Base-by-base conservation (phyloP, 2,329 filamentous ascomycete species). In the Ascochyta clinopodiicola region DNA sequence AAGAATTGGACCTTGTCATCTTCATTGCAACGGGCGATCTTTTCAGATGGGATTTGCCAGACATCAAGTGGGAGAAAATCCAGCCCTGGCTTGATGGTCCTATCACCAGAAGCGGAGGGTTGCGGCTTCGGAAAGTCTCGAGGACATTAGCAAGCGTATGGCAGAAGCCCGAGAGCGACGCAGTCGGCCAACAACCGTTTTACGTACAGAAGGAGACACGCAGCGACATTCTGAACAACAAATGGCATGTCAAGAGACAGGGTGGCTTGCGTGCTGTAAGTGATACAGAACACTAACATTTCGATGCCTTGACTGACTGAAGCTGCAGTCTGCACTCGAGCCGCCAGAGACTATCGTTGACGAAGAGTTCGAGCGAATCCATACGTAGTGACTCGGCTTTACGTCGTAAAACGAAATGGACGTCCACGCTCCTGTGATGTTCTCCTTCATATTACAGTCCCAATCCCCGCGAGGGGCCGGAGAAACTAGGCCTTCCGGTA, bases 31-130 rank as follows among this genome's bases (percentile, higher is more conserved):
- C 56, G 13, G 40, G 54, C 9, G 64, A 68, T 1, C 59, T 61
- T 4, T 62, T 46, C 22, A 61, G 62, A 25, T 72, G 68, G 69
- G 64, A 71, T 46, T 31, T 72, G n/a, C 68, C 68, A 1, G 64
- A 70, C 24, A 44, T 58, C 1, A 65, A 59, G 38, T 67, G 65
- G 63, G 64, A 64, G 17, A 62, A 61, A 8, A 43, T 72, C 25
- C 61, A 62, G 31, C 60, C 61, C 8, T 74, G 69, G 69, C 54
- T 74, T 8, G 61, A 71, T 31, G 51, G 56, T 4, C 56, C 66
- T 12, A 40, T 71, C 13, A 43, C 37, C 19, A 32, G 42, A 4
- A 39, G 39, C 3, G 36, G 49, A 9, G 44, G 50, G 13, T 40
- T 36, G n/a, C 40, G 38, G 2, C 10, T 72, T n/a, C 57, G 44